Percentiles rank a stretch among this genome's conserved stretches.
Conservation (phyloP, 2,329 filamentous ascomycete species). For the Canariomyces notabilis region DNA sequence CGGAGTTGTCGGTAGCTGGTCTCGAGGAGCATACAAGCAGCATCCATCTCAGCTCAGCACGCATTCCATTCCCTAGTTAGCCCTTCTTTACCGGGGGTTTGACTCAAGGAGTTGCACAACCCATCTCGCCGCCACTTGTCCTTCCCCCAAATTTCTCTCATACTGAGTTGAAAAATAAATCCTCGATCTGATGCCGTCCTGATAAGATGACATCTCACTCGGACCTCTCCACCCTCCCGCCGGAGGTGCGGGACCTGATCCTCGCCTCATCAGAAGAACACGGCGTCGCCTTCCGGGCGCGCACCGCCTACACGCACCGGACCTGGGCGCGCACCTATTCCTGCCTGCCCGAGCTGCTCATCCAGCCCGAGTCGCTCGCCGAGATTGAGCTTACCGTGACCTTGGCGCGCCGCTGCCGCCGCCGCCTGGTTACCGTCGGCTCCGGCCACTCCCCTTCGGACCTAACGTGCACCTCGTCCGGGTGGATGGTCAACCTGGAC, state of each 20-base stretch:
- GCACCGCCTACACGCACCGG: slow-evolving; percentile 67
- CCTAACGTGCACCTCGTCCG: slow-evolving; percentile 83
- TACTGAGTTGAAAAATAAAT: no score
- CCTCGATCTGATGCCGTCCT: not conserved
- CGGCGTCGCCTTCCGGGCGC: slow-evolving; percentile 69
- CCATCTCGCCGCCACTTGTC: no score
- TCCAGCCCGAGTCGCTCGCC: slow-evolving; percentile 70
- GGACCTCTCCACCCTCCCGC: slow-evolving; percentile 13
- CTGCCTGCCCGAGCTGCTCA: slow-evolving; percentile 83
- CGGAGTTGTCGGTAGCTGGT: no score
- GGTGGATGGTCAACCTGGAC: slow-evolving; percentile 96
- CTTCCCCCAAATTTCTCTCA: no score
- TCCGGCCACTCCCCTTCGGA: slow-evolving; percentile 89
- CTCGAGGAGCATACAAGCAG: no score
- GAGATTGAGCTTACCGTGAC: slow-evolving; percentile 82
- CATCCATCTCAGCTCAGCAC: no score
- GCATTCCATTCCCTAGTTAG: no score
- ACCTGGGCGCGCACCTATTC: slow-evolving; percentile 96
- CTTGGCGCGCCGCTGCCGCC: slow-evolving; percentile 74
- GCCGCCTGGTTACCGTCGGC: slow-evolving; percentile 79
- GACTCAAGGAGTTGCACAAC: no score
- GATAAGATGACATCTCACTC: not conserved
- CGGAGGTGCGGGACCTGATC: slow-evolving; percentile 16
- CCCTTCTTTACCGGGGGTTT: no score
- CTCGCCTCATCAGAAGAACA: slow-evolving; percentile 24